phyloP scores from a whole-genome alignment of 257 asterid species.

The Paulownia fortunei region DNA sequence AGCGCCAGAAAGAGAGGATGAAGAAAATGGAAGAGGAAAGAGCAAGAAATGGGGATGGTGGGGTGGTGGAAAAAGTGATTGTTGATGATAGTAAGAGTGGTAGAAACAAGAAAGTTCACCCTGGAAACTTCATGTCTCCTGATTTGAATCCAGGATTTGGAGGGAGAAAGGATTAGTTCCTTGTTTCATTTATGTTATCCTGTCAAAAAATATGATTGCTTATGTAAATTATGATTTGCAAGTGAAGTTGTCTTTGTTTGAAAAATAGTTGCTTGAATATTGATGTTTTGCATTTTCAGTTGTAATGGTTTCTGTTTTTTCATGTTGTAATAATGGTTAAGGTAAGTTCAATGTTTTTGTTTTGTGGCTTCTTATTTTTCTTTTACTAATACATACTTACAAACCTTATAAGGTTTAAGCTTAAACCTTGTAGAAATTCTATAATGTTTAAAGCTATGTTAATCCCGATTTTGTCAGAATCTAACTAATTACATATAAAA shows the following conservation, averaged over 20 bases:
- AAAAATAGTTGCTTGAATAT: not conserved
- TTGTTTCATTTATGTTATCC: not conserved
- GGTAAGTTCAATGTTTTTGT: not conserved
- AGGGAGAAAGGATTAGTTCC: slow-evolving; percentile 26
- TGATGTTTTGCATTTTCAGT: not conserved
- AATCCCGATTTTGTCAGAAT: no score
- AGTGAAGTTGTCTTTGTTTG: not conserved
- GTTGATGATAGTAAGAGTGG: slow-evolving; percentile 24
- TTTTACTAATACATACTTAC: no score
- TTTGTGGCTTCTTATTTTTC: no score
- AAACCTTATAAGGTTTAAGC: no score
- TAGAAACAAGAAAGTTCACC: slow-evolving; percentile 46
- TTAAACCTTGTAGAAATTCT: no score
- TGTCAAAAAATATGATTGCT: not conserved
- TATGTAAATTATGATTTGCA: not conserved
- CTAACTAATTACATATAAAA: no score
- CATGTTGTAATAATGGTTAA: not conserved
- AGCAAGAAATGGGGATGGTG: slow-evolving; percentile 13
- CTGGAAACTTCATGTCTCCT: slow-evolving; percentile 34
- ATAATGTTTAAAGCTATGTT: no score
- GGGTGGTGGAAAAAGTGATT: slow-evolving; percentile 17
- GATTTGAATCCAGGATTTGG: slow-evolving; percentile 16
- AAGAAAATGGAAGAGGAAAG: slow-evolving; percentile 43
- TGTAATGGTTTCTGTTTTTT: not conserved
- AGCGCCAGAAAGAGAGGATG: slow-evolving; percentile 40